Evolutionary conservation across 1,139 yeast species (phyloP), one percentile per base, ranked within the genome.

Genomic region (Protomyces inouyei): DNA sequence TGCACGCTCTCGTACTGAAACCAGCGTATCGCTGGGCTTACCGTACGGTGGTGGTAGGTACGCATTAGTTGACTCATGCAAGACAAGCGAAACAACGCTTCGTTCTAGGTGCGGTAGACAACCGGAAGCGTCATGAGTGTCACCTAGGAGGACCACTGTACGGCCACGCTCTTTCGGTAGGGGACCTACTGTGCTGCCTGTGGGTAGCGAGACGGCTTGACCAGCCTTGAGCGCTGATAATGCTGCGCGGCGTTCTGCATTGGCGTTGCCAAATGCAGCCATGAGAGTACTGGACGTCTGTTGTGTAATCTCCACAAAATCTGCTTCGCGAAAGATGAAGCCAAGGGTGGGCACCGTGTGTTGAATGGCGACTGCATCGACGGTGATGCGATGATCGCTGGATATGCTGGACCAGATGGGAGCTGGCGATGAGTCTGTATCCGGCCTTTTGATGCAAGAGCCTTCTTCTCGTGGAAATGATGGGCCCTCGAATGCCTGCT

Each of bases 1-100:
- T 4, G 61, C 56, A n/a, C 65, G 51, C 10, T 48, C 43, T 12
- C 38, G 28, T 14, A 56, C 54, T 9, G 52, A 23, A 10, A 3
- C 55, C 3, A 60, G 37, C 1, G 60, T 55, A 32, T 61, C 61
- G 38, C 25, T 18, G 37, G 52, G 43, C 8, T 55, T 56, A 25
- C 46, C 32, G 14, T 40, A 53, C 12, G 61, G 21, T 12, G 56
- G 61, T 36, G 56, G 56, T n/a, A 61, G 45, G 55, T 55, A 55
- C n/a, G 65, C 65, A 38, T 61, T 61, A 3, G 65, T 61, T 16
- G 61, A 46, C 35, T 61, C 65, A 35, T 61, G 65, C 57, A 59
- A 38, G 14, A 61, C 18, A 21, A 61, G 57, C 35, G 57, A 52
- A 16, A 52, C 40, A 3, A 60, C 52, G 16, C 38, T 28, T 1